Evolutionary conservation across 2,329 filamentous ascomycete species (phyloP).

Genomic region (Phialemonium atrogriseum): DNA sequence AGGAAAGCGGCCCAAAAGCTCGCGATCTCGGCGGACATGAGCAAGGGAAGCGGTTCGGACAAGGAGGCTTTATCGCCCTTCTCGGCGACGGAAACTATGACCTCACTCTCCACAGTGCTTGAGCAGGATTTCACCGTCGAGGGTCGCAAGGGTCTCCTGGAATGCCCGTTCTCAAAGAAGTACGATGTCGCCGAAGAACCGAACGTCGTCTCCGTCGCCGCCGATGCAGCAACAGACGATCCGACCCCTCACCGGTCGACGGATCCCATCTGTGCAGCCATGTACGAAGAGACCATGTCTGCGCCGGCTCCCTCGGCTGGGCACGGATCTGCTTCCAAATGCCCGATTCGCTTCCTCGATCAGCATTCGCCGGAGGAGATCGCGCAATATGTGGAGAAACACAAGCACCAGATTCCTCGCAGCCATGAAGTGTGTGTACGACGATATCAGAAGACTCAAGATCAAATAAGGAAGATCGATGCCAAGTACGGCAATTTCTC

Average conservation of each 20-base stretch:
- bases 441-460: constrained; percentile 79
- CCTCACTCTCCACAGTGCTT: constrained; percentile 56
- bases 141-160: constrained; percentile 69
- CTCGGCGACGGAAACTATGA: constrained; percentile 25
- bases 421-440: constrained; percentile 91
- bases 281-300: constrained; percentile 51
- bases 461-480: constrained; percentile 79
- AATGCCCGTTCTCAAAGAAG: constrained; percentile 66
- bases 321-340: constrained; percentile 45
- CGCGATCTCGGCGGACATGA: constrained; percentile 37
- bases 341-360: constrained; percentile 87
- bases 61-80: constrained; percentile 32
- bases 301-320: constrained; percentile 40
- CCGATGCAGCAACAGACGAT: constrained; percentile 22
- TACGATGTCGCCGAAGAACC: constrained; percentile 18
- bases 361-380: constrained; percentile 91
- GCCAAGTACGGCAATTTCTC: constrained; percentile 89
- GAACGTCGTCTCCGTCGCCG: constrained; percentile 12
- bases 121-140: constrained; percentile 88
- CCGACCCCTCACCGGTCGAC: constrained; percentile 38
- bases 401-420: constrained; percentile 89
- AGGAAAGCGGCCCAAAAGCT: constrained; percentile 49
- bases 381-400: constrained; percentile 85
- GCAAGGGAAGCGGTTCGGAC: constrained; percentile 43
- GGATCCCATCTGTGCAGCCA: constrained; percentile 57